phyloP scores from a whole-genome alignment of 2,329 filamentous ascomycete species.

The Endoconidiophora polonica region DNA sequence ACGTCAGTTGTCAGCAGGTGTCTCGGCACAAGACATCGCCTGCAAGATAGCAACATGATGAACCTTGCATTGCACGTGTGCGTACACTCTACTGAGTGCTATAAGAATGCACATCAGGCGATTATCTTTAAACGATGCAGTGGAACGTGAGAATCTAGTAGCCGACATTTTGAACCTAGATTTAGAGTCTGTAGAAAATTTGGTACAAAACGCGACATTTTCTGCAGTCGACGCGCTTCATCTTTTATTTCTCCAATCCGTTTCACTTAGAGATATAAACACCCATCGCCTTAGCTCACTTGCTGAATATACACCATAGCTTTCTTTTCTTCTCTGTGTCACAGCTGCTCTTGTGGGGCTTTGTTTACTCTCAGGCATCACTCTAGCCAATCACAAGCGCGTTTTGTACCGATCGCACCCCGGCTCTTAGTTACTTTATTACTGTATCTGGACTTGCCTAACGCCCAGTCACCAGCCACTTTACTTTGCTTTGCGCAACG shows the following conservation, averaged over 20 bases:
- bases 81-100: background rate
- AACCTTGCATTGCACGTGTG: too few species aligned
- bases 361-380: constrained; percentile 11
- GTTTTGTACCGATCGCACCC: constrained; percentile 3
- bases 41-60: too few species aligned
- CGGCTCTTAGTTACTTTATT: constrained; percentile 7
- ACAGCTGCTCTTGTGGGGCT: constrained; percentile 7
- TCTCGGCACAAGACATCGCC: too few species aligned
- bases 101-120: background rate
- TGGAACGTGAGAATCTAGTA: too few species aligned
- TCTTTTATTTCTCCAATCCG: too few species aligned
- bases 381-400: constrained; percentile 6
- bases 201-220: too few species aligned
- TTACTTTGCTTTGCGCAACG: constrained; percentile 3
- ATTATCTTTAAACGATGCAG: background rate
- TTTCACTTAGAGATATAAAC: too few species aligned
- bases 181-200: too few species aligned
- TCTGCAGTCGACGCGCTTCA: too few species aligned
- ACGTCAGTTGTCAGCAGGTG: too few species aligned
- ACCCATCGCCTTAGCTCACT: too few species aligned
- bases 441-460: constrained; percentile 1
- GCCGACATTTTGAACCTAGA: background rate
- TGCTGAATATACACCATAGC: too few species aligned
- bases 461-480: constrained; percentile 3
- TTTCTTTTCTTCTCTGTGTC: background rate